Evolutionary conservation across 805 yeast species (phyloP).

Genomic region (Jamesozyma jinghongensis): DNA sequence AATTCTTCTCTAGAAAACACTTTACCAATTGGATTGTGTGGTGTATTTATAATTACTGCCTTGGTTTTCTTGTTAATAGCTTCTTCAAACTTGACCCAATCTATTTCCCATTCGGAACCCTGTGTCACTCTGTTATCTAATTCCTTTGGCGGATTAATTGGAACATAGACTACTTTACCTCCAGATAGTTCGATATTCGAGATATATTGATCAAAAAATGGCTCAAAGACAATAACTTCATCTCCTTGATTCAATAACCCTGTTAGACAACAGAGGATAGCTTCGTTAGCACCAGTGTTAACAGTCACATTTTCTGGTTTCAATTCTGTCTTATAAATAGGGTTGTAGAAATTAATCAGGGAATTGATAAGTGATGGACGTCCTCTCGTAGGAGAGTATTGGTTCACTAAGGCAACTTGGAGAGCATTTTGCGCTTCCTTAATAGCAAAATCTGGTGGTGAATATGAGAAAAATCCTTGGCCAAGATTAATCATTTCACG

Average conservation of each 20-base stretch:
- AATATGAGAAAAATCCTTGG: conserved; percentile 93
- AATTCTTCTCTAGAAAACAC: conserved; percentile 73
- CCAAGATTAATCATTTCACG: conserved; percentile 81
- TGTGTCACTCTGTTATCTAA: conserved; percentile 52
- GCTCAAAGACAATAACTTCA: conserved; percentile 93
- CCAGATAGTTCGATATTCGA: conserved; percentile 91
- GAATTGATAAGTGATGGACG: conserved; percentile 67
- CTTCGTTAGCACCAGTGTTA: conserved; percentile 97
- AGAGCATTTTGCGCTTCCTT: conserved; percentile 73
- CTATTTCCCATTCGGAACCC: conserved; percentile 82
- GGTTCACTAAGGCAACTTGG: conserved; percentile 67
- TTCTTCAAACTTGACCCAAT: conserved; percentile 64
- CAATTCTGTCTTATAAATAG: conserved; percentile 48
- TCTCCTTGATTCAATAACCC: conserved; percentile 83
- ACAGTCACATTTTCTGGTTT: conserved; percentile 44
- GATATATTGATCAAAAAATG: conserved; percentile 94
- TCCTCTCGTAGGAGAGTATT: conserved; percentile 88
- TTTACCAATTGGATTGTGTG: conserved; percentile 96
- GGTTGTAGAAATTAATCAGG: conserved; percentile 61
- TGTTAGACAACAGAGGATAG: conserved; percentile 74
- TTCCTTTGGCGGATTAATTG: conserved; percentile 73
- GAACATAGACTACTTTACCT: conserved; percentile 81
- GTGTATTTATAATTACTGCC: conserved; percentile 81
- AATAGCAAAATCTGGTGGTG: conserved; percentile 90
- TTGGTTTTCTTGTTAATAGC: conserved; percentile 72